Evolutionary conservation across 1,284 basidiomycete species (phyloP), one percentile per base, ranked within the genome.

Genomic region (Austroboletus novae-zelandiae): DNA sequence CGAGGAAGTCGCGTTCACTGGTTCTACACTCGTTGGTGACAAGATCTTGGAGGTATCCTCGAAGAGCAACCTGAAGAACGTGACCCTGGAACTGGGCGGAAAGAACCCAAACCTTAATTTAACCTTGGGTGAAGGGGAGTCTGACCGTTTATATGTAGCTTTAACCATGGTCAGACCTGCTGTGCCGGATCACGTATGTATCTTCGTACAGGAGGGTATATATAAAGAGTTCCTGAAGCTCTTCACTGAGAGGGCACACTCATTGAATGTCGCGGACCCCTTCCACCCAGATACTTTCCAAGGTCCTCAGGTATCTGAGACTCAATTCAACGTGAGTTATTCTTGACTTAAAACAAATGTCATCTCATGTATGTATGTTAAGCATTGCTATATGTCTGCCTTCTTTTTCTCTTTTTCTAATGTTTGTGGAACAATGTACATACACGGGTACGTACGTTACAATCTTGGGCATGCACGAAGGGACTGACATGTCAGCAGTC

Each of bases 91-190:
- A 73, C 81, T 98, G 44, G 94, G 94, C 35, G 94, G 94, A 34
- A 98, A 97, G 79, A 87, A 85, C 53, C 90, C 93, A 20, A 90
- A 86, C n/a, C n/a, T n/a, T n/a, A n/a, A n/a, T n/a, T n/a, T n/a
- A n/a, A n/a, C n/a, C n/a, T n/a, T n/a, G n/a, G n/a, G n/a, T n/a
- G n/a, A n/a, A n/a, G n/a, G n/a, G n/a, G n/a, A n/a, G n/a, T n/a
- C n/a, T n/a, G n/a, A n/a, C n/a, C n/a, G n/a, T n/a, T n/a, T n/a
- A n/a, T n/a, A n/a, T n/a, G n/a, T n/a, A n/a, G n/a, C n/a, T n/a
- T n/a, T n/a, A n/a, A n/a, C n/a, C n/a, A n/a, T n/a, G n/a, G n/a
- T n/a, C n/a, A n/a, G 71, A 80, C 81, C 14, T 95, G 93, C 73
- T 89, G 86, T 60, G 90, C 92, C 18, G 88, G 91, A 17, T 86